phyloP scores from a whole-genome alignment of 2,329 filamentous ascomycete species.

The Phyllosticta citrichinensis region DNA sequence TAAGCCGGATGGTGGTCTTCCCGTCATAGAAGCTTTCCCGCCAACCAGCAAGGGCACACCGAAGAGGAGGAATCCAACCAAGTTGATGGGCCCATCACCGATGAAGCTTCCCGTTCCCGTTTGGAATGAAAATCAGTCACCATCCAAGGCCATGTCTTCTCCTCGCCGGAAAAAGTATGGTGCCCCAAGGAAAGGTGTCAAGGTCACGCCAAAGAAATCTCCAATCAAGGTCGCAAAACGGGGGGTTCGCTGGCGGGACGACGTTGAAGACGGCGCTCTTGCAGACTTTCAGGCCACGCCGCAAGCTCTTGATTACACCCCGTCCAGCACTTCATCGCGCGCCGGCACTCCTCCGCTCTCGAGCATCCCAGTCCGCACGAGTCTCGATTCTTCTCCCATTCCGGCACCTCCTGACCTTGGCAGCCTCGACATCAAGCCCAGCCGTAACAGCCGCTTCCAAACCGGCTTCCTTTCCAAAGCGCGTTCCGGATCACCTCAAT shows the following conservation, averaged over 20 bases:
- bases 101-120: slow-evolving; percentile 24
- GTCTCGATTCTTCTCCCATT: slow-evolving; percentile 44
- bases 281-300: slow-evolving; percentile 91
- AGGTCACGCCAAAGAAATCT: slow-evolving; percentile 61
- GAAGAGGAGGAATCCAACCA: slow-evolving; percentile 52
- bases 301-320: slow-evolving; percentile 52
- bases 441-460: slow-evolving; percentile 63
- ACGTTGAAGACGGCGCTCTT: slow-evolving; percentile 73
- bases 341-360: slow-evolving; percentile 40
- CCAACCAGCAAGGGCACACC: slow-evolving; percentile 66
- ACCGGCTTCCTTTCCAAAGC: slow-evolving; percentile 73
- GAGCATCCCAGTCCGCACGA: not conserved
- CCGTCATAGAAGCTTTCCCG: slow-evolving; percentile 55
- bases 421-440: slow-evolving; percentile 49
- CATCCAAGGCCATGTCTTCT: slow-evolving; percentile 54
- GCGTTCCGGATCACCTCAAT: slow-evolving; percentile 44
- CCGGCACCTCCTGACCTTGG: slow-evolving; percentile 44
- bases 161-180: slow-evolving; percentile 66
- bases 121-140: slow-evolving; percentile 42
- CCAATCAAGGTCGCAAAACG: slow-evolving; percentile 52
- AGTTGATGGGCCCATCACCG: slow-evolving; percentile 38
- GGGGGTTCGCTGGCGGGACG: slow-evolving; percentile 84
- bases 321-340: slow-evolving; percentile 42
- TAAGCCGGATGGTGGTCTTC: slow-evolving; percentile 70
- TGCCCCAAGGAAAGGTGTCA: slow-evolving; percentile 57